These are phyloP conservation scores for Cynara cardunculus DNA, from an alignment of 129 eudicot species.

Conservation along the genomic window DNA sequence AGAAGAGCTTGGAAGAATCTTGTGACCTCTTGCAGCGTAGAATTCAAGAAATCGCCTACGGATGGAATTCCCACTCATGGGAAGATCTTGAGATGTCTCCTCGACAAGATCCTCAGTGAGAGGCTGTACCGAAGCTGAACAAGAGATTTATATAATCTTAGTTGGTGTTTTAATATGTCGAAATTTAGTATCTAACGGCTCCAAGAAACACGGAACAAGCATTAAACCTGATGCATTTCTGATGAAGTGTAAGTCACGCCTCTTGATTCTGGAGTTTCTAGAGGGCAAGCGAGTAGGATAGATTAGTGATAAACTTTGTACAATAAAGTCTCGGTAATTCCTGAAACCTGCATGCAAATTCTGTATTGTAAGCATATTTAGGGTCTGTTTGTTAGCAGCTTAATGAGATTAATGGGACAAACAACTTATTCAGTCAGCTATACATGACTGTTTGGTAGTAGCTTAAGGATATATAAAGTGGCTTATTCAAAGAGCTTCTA, in stretches of 20 bases:
- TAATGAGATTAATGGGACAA: too few species aligned
- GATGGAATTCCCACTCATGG: constrained; percentile 70
- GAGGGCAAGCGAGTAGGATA: constrained; percentile 30
- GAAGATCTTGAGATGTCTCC: constrained; percentile 33
- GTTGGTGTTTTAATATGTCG: neutral
- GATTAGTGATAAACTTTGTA: constrained; percentile 27
- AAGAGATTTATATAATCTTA: neutral
- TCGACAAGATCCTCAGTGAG: constrained; percentile 44
- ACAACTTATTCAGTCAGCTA: too few species aligned
- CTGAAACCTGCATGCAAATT: constrained; percentile 36
- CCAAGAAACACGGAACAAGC: neutral
- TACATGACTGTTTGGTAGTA: too few species aligned
- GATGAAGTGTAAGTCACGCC: constrained; percentile 10
- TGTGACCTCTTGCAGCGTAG: constrained; percentile 83
- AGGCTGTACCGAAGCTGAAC: constrained; percentile 69
- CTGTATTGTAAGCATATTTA: constrained; percentile 11
- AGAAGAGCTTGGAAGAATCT: constrained; percentile 83
- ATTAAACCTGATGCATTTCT: constrained; percentile 47
- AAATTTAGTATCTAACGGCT: constrained; percentile 12
- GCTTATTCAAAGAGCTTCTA: too few species aligned
- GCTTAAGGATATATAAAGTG: too few species aligned
- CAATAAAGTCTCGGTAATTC: constrained; percentile 24
- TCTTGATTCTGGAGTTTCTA: constrained; percentile 21
- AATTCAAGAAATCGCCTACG: constrained; percentile 79
- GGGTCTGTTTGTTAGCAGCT: too few species aligned